Evolutionary conservation across 371 early-diverging fungal species (phyloP).

Genomic region (Batkoa obscura): DNA sequence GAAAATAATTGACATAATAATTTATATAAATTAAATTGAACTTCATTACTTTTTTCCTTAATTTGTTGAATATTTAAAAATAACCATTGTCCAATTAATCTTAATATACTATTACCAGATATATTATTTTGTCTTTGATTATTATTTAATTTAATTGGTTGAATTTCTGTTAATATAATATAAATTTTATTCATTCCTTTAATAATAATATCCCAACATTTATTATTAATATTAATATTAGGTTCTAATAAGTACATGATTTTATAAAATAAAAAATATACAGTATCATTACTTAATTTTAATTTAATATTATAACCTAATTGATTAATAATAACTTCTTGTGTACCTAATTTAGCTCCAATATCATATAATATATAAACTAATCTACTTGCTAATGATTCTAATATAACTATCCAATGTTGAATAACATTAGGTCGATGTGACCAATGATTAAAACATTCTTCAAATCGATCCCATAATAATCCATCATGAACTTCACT

Average conservation of each 20-base stretch:
- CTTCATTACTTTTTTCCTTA: too few relatives aligned
- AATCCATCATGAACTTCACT: not conserved
- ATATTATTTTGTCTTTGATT: too few relatives aligned
- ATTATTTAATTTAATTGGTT: too few relatives aligned
- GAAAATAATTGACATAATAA: too few relatives aligned
- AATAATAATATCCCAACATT: too few relatives aligned
- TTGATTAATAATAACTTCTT: not conserved
- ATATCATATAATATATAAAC: not conserved
- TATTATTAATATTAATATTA: too few relatives aligned
- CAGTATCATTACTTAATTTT: not conserved
- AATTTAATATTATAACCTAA: not conserved
- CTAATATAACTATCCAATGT: conserved; percentile 22
- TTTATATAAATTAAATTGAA: too few relatives aligned
- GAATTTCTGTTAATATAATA: too few relatives aligned
- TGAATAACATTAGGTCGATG: conserved; percentile 19
- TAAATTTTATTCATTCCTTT: too few relatives aligned
- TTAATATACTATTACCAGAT: too few relatives aligned
- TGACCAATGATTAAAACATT: conserved; percentile 21
- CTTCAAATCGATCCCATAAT: conserved; percentile 8
- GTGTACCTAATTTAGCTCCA: not conserved
- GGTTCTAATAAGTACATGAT: not conserved
- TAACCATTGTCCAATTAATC: too few relatives aligned
- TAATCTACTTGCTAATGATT: conserved; percentile 11
- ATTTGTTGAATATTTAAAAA: too few relatives aligned
- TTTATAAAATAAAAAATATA: not conserved